A percentile compares a stretch with the other conserved stretches of the same genome.
Conservation (phyloP, 2,329 filamentous ascomycete genomes). For the Aureobasidium zeae region DNA sequence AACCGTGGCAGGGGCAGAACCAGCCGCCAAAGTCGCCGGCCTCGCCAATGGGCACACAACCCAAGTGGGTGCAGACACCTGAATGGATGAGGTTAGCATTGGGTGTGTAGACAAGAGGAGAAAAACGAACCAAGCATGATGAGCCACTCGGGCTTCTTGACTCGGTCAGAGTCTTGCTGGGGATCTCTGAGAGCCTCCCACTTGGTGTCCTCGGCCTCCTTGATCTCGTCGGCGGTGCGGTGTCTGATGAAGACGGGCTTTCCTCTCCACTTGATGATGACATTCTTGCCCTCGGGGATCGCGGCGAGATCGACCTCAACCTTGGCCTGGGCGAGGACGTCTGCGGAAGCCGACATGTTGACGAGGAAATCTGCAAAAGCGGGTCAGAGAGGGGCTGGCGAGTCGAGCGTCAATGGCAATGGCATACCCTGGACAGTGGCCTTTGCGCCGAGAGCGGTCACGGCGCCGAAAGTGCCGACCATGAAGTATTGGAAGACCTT, state of each 20-base stretch:
- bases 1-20: slow-evolving; percentile 99
- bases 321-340: slow-evolving; percentile 98
- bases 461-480: slow-evolving; percentile 88
- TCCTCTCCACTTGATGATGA: slow-evolving; percentile 99
- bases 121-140: slow-evolving; percentile 79
- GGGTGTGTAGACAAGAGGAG: not conserved
- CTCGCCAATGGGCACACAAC: slow-evolving; percentile 98
- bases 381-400: not conserved
- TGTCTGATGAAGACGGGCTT: slow-evolving; percentile 99
- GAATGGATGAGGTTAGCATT: slow-evolving; percentile 25
- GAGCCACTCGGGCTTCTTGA: slow-evolving; percentile 97
- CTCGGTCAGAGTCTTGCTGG: slow-evolving; percentile 80
- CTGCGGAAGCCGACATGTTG: slow-evolving; percentile 99
- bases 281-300: slow-evolving; percentile 99
- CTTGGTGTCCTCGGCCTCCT: slow-evolving; percentile 84
- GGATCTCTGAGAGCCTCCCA: slow-evolving; percentile 80
- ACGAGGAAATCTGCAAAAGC: slow-evolving; percentile 78
- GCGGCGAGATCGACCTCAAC: slow-evolving; percentile 88
- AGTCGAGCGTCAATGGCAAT: not conserved
- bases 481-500: slow-evolving; percentile 96
- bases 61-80: slow-evolving; percentile 98
- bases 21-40: slow-evolving; percentile 96
- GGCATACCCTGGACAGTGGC: slow-evolving; percentile 89
- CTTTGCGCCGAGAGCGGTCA: slow-evolving; percentile 91
- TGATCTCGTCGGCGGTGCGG: slow-evolving; percentile 86